A percentile compares a stretch with the other conserved stretches of the same genome.
phyloP scores from a whole-genome alignment of 2,329 filamentous ascomycete species.

The Pestalotiopsis sp. region DNA sequence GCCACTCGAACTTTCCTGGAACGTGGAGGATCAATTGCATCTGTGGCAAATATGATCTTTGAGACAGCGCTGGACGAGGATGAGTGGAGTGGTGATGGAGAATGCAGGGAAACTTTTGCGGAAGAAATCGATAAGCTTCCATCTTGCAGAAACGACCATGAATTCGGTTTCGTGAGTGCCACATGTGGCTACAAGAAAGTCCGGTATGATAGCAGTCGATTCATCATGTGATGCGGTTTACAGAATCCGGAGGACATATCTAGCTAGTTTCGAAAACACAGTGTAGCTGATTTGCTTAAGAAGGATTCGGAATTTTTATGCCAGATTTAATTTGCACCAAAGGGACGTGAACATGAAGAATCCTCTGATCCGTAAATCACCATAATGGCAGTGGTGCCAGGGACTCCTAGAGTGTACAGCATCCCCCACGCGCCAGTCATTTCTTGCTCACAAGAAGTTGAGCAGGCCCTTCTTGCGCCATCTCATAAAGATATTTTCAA shows the following conservation, averaged over 20 bases:
- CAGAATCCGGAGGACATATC: not conserved
- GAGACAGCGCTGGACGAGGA: not conserved
- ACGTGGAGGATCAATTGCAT: not conserved
- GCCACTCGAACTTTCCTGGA: not conserved
- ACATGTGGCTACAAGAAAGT: not conserved
- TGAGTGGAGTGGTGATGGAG: not conserved
- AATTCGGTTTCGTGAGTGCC: not conserved
- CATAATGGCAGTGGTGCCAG: too few relatives aligned
- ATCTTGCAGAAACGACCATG: slow-evolving; percentile 1
- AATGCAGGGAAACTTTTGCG: not conserved
- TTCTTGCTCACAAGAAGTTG: not conserved
- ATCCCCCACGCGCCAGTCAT: too few relatives aligned
- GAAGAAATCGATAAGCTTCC: not conserved
- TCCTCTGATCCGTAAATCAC: too few relatives aligned
- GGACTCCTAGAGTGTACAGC: too few relatives aligned
- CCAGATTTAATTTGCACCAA: too few relatives aligned
- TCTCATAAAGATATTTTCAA: not conserved
- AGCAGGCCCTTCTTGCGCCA: not conserved
- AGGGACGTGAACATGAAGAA: too few relatives aligned
- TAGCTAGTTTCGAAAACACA: not conserved
- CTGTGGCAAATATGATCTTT: not conserved
- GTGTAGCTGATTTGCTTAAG: not conserved
- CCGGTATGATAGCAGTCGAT: not conserved
- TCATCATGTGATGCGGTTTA: not conserved
- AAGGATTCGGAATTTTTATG: too few relatives aligned